A percentile compares a stretch with the other conserved stretches of the same genome.
Evolutionary conservation across 208 protist genomes (phyloP).

Genomic region (Angomonas deanei): DNA sequence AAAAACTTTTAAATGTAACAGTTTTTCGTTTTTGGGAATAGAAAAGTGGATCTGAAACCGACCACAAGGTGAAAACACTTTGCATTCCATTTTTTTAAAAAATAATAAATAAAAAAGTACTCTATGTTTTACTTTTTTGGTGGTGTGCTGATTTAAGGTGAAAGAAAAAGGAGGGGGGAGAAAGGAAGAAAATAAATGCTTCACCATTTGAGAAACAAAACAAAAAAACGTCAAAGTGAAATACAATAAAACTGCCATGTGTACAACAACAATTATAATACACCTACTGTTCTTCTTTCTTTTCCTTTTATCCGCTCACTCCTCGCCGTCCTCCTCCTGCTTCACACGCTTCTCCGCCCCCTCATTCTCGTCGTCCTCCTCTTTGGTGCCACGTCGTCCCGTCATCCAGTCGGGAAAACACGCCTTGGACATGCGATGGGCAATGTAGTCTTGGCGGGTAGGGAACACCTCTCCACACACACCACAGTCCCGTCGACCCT

Average conservation of each 20-base stretch:
- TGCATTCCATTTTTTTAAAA: slow-evolving; percentile 38
- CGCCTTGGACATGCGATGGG: not conserved
- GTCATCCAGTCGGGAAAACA: no score
- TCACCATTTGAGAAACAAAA: not conserved
- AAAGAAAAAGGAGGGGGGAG: not conserved
- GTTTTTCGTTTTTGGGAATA: not conserved
- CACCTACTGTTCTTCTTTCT: no score
- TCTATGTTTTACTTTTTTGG: not conserved
- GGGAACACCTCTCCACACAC: not conserved
- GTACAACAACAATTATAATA: no score
- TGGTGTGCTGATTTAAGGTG: not conserved
- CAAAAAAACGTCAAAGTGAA: not conserved
- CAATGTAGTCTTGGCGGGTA: not conserved
- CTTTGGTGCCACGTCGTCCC: no score
- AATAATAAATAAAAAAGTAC: not conserved
- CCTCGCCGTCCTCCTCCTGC: no score
- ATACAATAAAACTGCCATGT: no score
- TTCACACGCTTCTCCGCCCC: no score
- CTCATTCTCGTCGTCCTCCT: not conserved
- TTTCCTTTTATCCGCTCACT: no score
- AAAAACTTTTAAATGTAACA: not conserved
- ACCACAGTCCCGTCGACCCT: not conserved
- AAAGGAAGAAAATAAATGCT: not conserved
- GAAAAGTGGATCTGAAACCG: slow-evolving; percentile 57
- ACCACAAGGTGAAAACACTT: slow-evolving; percentile 66